phyloP scores from a whole-genome alignment of 345 rosid genomes.

The Cochlearia excelsa region DNA sequence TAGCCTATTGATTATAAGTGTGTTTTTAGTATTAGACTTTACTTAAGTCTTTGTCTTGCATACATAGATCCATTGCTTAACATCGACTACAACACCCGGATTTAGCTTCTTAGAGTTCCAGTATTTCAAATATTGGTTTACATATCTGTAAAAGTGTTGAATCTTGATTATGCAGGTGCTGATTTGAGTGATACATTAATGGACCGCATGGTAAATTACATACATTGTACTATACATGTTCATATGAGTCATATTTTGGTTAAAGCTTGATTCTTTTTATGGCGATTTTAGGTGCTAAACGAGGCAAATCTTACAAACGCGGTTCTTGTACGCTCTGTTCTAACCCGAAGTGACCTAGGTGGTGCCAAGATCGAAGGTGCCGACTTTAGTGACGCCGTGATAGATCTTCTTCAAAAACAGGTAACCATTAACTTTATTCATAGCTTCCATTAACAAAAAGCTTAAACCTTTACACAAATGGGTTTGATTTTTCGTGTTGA shows the following conservation, averaged over 20 bases:
- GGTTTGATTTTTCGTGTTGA: neutral
- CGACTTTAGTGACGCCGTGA: constrained; percentile 92
- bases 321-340: constrained; percentile 70
- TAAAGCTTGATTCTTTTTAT: neutral
- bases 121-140: neutral
- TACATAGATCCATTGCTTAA: too few species aligned
- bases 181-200: constrained; percentile 96
- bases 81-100: too few species aligned
- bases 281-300: constrained; percentile 59
- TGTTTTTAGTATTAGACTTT: too few species aligned
- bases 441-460: constrained; percentile 2
- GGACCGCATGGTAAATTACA: constrained; percentile 83
- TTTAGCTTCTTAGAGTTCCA: too few species aligned
- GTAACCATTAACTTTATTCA: constrained; percentile 28
- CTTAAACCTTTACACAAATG: neutral
- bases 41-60: too few species aligned
- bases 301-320: constrained; percentile 91
- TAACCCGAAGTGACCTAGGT: constrained; percentile 92
- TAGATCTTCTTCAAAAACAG: constrained; percentile 89
- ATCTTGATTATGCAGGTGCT: constrained; percentile 58
- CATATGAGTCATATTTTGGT: neutral
- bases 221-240: neutral
- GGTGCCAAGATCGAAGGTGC: constrained; percentile 91
- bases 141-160: constrained; percentile 5
- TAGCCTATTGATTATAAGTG: too few species aligned